These are phyloP conservation scores for Suillus ampliporus DNA, from an alignment of 768 basidiomycete species.

Conservation along the genomic window DNA sequence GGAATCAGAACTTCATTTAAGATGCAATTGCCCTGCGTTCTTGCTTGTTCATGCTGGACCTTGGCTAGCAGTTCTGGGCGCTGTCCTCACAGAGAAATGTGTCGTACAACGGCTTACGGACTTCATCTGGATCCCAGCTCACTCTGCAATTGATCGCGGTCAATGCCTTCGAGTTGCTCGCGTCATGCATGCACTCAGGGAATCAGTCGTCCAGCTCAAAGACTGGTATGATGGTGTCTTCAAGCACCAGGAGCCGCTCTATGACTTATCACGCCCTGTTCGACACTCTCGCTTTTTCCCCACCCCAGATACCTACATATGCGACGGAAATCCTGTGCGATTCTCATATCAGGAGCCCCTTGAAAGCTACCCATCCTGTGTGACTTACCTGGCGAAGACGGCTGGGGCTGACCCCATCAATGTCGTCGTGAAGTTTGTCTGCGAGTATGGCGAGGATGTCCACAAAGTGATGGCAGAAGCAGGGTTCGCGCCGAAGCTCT, in stretches of 20 bases:
- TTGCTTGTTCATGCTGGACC: constrained; percentile 34
- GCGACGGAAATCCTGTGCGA: background rate
- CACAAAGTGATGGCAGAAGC: constrained; percentile 38
- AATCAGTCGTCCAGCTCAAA: too few relatives aligned
- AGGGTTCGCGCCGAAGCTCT: constrained; percentile 35
- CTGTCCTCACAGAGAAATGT: constrained; percentile 29
- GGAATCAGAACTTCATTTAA: constrained; percentile 16
- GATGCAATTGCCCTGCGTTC: constrained; percentile 36
- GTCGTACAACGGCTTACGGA: constrained; percentile 45
- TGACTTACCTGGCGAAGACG: constrained; percentile 30
- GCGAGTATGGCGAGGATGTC: constrained; percentile 36
- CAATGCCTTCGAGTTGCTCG: constrained; percentile 21
- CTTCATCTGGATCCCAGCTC: constrained; percentile 31
- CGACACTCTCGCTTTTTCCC: constrained; percentile 28
- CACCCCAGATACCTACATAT: constrained; percentile 12
- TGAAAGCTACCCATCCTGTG: too few relatives aligned
- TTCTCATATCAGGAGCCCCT: constrained; percentile 13
- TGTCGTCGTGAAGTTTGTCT: constrained; percentile 46
- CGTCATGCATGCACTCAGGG: too few relatives aligned
- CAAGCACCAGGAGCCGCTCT: background rate
- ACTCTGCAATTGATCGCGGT: constrained; percentile 20
- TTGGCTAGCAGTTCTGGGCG: constrained; percentile 40
- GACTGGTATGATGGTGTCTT: too few relatives aligned
- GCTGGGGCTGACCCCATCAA: background rate
- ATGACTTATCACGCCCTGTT: background rate